phyloP scores from a whole-genome alignment of 2,329 filamentous ascomycete species.

The Venturiaceae sp. region DNA sequence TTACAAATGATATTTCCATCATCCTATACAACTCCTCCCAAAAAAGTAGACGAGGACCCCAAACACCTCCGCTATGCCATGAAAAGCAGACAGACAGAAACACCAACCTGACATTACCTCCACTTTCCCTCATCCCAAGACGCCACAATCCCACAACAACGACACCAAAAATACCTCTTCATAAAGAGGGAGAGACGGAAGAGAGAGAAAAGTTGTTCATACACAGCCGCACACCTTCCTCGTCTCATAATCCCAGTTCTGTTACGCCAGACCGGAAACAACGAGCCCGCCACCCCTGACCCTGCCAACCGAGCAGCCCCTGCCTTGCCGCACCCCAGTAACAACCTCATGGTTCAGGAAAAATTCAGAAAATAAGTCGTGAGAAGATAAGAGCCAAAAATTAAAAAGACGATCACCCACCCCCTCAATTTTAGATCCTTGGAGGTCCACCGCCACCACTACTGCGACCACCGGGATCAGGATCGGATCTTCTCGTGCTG shows the following conservation, averaged over 20 bases:
- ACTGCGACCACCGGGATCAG: neutral
- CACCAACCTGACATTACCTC: neutral
- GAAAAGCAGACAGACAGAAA: neutral
- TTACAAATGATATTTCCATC: neutral
- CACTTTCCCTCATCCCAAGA: neutral
- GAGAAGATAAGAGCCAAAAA: neutral
- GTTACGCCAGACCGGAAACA: neutral
- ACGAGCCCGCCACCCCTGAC: neutral
- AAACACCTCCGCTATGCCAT: conserved; percentile 2
- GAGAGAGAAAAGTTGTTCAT: neutral
- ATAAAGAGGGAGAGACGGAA: too few species aligned
- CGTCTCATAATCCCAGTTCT: neutral
- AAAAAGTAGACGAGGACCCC: neutral
- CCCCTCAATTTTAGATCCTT: neutral
- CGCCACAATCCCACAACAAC: too few species aligned
- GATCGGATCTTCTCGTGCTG: conserved; percentile 38
- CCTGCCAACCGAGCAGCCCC: too few species aligned
- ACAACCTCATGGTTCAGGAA: neutral
- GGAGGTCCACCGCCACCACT: neutral
- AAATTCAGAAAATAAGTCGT: neutral
- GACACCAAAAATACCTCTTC: neutral
- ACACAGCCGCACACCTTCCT: neutral
- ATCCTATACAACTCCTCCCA: neutral
- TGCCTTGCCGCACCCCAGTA: too few species aligned
- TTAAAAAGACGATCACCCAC: too few species aligned